A percentile compares a stretch with the other conserved stretches of the same genome.
These are phyloP conservation scores for Stagonosporopsis cucurbitacearum DNA, from an alignment of 2,329 filamentous ascomycete species.

Conservation along the genomic window DNA sequence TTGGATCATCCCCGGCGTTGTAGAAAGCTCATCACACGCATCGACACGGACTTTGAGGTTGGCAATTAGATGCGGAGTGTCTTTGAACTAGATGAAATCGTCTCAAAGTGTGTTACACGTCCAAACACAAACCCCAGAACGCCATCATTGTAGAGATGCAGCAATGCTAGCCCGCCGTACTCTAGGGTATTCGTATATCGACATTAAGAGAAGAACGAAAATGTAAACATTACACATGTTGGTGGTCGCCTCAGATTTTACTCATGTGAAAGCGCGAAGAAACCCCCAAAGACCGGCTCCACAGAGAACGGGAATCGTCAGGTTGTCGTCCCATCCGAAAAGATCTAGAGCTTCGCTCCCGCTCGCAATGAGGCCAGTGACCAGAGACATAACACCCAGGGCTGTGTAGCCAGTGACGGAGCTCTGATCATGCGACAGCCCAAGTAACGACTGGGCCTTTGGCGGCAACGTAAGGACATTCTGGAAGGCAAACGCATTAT, in stretches of 20 bases:
- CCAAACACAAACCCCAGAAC: conserved; percentile 2
- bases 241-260: background rate
- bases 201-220: background rate
- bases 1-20: too few species aligned
- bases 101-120: conserved; percentile 1
- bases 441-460: conserved; percentile 64
- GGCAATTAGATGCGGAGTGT: too few species aligned
- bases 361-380: conserved; percentile 87
- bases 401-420: conserved; percentile 75
- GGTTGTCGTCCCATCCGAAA: conserved; percentile 95
- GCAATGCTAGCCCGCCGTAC: conserved; percentile 1
- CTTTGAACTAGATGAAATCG: background rate
- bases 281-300: conserved; percentile 91
- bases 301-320: conserved; percentile 93
- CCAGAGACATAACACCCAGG: conserved; percentile 79
- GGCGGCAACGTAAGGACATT: conserved; percentile 75
- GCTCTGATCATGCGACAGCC: conserved; percentile 64
- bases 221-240: conserved; percentile 4
- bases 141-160: conserved; percentile 11
- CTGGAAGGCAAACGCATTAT: conserved; percentile 79
- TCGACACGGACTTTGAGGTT: background rate
- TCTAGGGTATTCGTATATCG: conserved; percentile 16
- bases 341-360: conserved; percentile 89
- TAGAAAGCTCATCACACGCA: too few species aligned
- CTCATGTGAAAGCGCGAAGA: conserved; percentile 77